Evolutionary conservation across 202 grass and related monocot genomes (phyloP).

Genomic region (Eragrostis tef): DNA sequence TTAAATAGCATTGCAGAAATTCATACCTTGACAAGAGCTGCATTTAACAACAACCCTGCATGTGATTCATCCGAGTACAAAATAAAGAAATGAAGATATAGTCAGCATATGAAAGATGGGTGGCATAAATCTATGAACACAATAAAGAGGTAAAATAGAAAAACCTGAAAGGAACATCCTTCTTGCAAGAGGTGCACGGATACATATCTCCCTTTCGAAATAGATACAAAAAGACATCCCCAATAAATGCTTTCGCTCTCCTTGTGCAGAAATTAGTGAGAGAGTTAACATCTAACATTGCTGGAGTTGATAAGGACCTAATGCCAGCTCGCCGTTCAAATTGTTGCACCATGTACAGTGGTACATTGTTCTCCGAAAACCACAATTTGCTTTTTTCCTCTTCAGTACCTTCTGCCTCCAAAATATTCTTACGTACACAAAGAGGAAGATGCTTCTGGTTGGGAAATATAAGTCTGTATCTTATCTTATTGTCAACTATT

Average conservation of each 20-base stretch:
- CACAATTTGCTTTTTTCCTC: conserved; percentile 63
- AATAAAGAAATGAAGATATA: conserved; percentile 38
- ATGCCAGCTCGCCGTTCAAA: conserved; percentile 65
- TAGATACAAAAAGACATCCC: conserved; percentile 78
- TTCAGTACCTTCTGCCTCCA: conserved; percentile 63
- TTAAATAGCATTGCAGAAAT: conserved; percentile 25
- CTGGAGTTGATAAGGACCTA: conserved; percentile 47
- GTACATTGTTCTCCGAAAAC: conserved; percentile 91
- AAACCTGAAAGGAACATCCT: conserved; percentile 74
- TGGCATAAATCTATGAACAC: conserved; percentile 13
- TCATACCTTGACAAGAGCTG: conserved; percentile 82
- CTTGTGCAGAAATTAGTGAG: conserved; percentile 56
- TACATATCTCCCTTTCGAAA: conserved; percentile 65
- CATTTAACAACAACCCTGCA: conserved; percentile 76
- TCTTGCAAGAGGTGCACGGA: conserved; percentile 81
- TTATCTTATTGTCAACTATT: conserved; percentile 61
- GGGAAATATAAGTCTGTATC: conserved; percentile 74
- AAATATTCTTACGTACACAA: conserved; percentile 80
- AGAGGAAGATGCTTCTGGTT: conserved; percentile 93
- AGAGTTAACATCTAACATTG: conserved; percentile 39
- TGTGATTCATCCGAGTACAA: conserved; percentile 43
- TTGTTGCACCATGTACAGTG: conserved; percentile 74
- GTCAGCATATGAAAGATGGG: conserved; percentile 39
- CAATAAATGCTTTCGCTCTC: conserved; percentile 44
- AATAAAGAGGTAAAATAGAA: conserved; percentile 40